Evolutionary conservation across 345 rosid genomes (phyloP), one percentile per base, ranked within the genome.

Genomic region (Ceriops tagal): DNA sequence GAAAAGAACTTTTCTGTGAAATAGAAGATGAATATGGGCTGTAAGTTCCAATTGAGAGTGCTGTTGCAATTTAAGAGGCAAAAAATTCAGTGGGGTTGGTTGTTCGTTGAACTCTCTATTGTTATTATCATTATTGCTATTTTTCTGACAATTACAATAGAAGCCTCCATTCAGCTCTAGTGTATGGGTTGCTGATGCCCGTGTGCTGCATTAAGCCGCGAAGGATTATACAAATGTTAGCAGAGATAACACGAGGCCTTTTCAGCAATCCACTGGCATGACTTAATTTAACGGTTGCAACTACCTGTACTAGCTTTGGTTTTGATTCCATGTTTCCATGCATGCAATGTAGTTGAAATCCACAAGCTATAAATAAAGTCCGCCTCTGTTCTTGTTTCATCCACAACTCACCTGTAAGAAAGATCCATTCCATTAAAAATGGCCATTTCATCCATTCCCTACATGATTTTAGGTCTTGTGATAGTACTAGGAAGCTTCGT

Each of bases 381-480:
- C 26, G 47, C 32, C 19, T 64, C 62, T 28, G 37, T 27, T 28
- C 32, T 28, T 34, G 37, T 43, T 15, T 43, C 49, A 13, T 43
- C 18, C 18, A 43, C 49, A 43, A 43, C 52, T 49, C 53, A 16
- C 27, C 68, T 6, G 22, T 0, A 5, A 49, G 28, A 55, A 27
- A 63, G 35, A 49, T 28, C 60, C 24, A 10, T 30, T 13, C 5
- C 37, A 39, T 30, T 64, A 67, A 16, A 65, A 53, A 77, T 72
- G 86, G 67, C 69, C 27, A 15, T 22, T 74, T 24, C 71, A 28
- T 27, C 6, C 46, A 49, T 19, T 61, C 18, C 43, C 22, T 69
- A 72, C 72, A 53, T 74, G 21, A 46, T 58, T 18, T 26, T 68
- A 26, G 56, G 73, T 18, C 31, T 81, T 8, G 37, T 71, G 15